phyloP scores from a whole-genome alignment of 2,329 filamentous ascomycete species.

The Cercospora sp. region DNA sequence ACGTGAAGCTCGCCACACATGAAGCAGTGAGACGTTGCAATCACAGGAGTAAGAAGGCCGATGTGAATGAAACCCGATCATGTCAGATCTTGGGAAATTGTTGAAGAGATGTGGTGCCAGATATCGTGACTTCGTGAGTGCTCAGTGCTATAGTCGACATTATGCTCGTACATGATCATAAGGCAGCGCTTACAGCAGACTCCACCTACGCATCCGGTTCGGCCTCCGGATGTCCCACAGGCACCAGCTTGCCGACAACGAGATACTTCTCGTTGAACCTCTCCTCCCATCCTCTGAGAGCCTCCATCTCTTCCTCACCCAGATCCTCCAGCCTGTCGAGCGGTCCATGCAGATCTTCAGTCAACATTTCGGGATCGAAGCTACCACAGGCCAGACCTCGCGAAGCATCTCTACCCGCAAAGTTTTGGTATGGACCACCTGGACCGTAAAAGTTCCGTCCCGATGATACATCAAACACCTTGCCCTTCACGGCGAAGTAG shows the following conservation, averaged over 20 bases:
- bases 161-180: not conserved
- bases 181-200: not conserved
- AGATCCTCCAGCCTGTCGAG: slow-evolving; percentile 75
- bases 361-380: slow-evolving; percentile 95
- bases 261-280: slow-evolving; percentile 91
- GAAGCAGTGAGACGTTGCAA: not conserved
- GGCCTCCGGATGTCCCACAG: slow-evolving; percentile 57
- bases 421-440: slow-evolving; percentile 92
- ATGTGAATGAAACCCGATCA: not conserved
- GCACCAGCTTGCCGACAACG: slow-evolving; percentile 83
- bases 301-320: slow-evolving; percentile 73
- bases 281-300: slow-evolving; percentile 88
- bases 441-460: slow-evolving; percentile 96
- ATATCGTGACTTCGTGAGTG: not conserved
- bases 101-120: not conserved
- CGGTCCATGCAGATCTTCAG: slow-evolving; percentile 80
- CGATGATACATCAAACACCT: slow-evolving; percentile 83
- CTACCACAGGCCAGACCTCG: slow-evolving; percentile 85
- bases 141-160: not conserved
- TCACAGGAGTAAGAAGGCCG: not conserved
- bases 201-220: slow-evolving; percentile 40
- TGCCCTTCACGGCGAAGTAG: slow-evolving; percentile 86
- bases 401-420: slow-evolving; percentile 87
- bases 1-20: not conserved
- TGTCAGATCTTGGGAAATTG: not conserved